Percentiles rank a stretch among this genome's conserved stretches.
phyloP scores from a whole-genome alignment of 2,329 filamentous ascomycete species.

The Didymellaceae sp. region DNA sequence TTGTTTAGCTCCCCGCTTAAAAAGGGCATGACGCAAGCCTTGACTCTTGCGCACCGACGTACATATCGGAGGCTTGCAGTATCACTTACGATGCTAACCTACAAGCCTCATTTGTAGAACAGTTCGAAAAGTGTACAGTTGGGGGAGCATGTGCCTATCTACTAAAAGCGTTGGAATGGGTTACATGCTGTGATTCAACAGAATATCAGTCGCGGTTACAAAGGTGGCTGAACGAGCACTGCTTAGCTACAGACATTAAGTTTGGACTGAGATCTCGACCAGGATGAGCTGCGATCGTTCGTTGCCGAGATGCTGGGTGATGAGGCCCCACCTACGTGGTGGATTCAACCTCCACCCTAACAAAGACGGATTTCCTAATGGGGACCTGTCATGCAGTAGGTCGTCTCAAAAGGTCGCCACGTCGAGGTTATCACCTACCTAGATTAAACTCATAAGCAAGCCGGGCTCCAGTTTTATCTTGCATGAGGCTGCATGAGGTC shows the following conservation, averaged over 20 bases:
- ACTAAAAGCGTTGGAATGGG: too few species aligned
- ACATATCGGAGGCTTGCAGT: not conserved
- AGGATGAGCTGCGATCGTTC: constrained; percentile 9
- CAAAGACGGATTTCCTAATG: constrained; percentile 1
- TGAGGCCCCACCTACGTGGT: not conserved
- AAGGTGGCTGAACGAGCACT: not conserved
- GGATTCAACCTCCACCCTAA: not conserved
- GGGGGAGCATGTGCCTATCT: too few species aligned
- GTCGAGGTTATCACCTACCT: not conserved
- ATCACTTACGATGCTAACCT: too few species aligned
- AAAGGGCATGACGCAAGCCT: not conserved
- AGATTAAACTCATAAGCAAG: not conserved
- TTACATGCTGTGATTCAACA: too few species aligned
- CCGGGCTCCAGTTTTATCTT: not conserved
- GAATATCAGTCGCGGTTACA: not conserved
- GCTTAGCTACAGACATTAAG: not conserved
- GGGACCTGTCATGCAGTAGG: constrained; percentile 13
- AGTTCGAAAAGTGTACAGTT: too few species aligned
- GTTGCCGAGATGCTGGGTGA: not conserved
- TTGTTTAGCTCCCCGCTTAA: not conserved
- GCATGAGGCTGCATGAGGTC: constrained; percentile 7
- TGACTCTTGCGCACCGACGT: too few species aligned
- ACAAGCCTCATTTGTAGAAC: too few species aligned
- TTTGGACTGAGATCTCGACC: constrained; percentile 2
- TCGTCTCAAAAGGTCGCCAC: constrained; percentile 5